These are phyloP conservation scores for Cydonia oblonga DNA, from an alignment of 331 rosid species.

Conservation along the genomic window DNA sequence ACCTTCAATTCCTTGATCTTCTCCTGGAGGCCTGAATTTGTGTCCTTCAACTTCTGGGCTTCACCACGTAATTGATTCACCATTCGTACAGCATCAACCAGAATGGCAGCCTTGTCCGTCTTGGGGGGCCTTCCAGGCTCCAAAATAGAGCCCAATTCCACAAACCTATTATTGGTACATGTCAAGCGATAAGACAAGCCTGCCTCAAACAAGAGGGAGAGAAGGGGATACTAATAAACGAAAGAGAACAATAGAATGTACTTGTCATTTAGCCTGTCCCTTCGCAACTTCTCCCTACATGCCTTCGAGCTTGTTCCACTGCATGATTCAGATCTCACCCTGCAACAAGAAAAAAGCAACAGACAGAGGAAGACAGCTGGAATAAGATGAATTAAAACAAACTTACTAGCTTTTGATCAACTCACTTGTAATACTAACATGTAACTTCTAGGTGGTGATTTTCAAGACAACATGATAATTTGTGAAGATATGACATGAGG, in stretches of 20 bases:
- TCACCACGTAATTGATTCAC: constrained; percentile 80
- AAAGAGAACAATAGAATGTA: constrained; percentile 9
- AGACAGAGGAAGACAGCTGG: background rate
- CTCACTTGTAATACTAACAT: background rate
- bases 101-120: constrained; percentile 83
- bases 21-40: constrained; percentile 65
- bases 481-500: background rate
- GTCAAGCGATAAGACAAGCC: constrained; percentile 19
- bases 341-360: constrained; percentile 23
- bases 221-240: background rate
- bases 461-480: background rate
- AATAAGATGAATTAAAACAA: background rate
- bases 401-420: background rate
- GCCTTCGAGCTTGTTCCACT: constrained; percentile 81
- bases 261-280: constrained; percentile 97
- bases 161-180: constrained; percentile 43
- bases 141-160: constrained; percentile 81
- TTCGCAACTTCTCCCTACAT: constrained; percentile 89
- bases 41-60: constrained; percentile 75
- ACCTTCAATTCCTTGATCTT: constrained; percentile 95
- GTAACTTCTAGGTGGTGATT: background rate
- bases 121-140: constrained; percentile 95
- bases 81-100: constrained; percentile 76
- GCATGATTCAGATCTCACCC: constrained; percentile 66
- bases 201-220: background rate